A percentile compares a stretch with the other conserved stretches of the same genome.
phyloP scores from a whole-genome alignment of 2,329 filamentous ascomycete species.

The Penicillium corylophilum region DNA sequence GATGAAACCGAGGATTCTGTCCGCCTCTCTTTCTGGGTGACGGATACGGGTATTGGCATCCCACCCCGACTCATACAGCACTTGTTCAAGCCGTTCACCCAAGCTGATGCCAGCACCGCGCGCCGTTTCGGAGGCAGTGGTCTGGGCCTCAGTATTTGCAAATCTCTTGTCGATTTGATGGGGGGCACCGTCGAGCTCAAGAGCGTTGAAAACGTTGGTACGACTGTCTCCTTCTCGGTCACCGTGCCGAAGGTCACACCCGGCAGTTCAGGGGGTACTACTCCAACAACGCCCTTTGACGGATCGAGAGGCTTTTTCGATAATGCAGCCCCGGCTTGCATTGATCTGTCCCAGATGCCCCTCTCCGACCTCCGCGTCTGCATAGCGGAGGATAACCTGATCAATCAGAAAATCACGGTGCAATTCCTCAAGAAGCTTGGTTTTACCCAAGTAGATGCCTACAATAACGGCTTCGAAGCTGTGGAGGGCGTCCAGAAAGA shows the following conservation, averaged over 20 bases:
- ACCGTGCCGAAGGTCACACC: neutral
- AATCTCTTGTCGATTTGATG: slow-evolving; percentile 1
- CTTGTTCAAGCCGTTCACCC: slow-evolving; percentile 1
- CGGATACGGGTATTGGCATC: slow-evolving; percentile 1
- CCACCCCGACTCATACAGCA: neutral
- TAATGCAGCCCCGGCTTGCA: neutral
- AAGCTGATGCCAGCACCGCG: slow-evolving; percentile 1
- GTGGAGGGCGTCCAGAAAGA: slow-evolving; percentile 3
- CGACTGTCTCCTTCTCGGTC: neutral
- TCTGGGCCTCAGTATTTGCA: slow-evolving; percentile 1
- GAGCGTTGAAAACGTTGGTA: neutral
- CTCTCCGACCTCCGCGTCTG: neutral
- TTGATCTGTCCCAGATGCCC: neutral
- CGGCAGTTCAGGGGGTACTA: neutral
- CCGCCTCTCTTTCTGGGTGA: slow-evolving; percentile 1
- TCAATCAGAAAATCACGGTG: neutral
- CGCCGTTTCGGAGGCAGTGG: slow-evolving; percentile 1
- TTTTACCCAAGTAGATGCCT: neutral
- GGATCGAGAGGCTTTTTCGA: neutral
- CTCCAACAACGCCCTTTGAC: neutral
- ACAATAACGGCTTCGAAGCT: slow-evolving; percentile 7
- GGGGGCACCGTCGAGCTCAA: neutral
- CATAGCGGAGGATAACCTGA: neutral
- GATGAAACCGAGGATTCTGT: neutral
- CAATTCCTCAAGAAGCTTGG: neutral